Base-by-base conservation (phyloP, 371 early-diverging fungal species). In the Rhizopus sp. region DNA sequence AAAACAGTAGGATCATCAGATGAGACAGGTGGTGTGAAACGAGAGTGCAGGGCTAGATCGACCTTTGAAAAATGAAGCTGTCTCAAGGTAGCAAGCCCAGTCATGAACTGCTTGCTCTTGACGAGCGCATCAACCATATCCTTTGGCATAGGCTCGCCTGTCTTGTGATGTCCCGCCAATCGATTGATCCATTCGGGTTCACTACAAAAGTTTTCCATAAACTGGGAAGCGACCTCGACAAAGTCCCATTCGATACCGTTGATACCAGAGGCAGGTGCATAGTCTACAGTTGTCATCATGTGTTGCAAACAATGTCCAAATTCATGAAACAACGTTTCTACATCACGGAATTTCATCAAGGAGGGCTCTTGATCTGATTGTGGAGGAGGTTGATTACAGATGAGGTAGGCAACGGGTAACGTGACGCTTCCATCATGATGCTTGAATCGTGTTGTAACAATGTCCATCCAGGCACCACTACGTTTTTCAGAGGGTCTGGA, bases 381-480 rank as follows among this genome's bases (percentile, higher is more conserved):
- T n/a, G 88, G 86, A 23, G 81, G 66, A 2, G 85, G 77, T 54
- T 85, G 85, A 51, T 87, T 87, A 67, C 88, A 87, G 54, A 85
- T 77, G 53, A 87, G 66, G 60, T 87, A 85, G n/a, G 85, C 85
- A 45, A 81, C 82, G 13, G 87, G 88, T 3, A 85, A 64, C 0
- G 83, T 78, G 0, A 81, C 72, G 4, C 73, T 35, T 46, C 77
- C 63, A 58, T 73, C 34, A 4, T 31, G 4, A 57, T 78, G 72
- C 46, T 88, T 85, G 62, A 76, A 71, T 16, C 86, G 69, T 0
- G 83, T 79, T 0, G 84, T 81, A 23, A 86, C 87, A 6, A 87
- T 75, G 53, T 86, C 82, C 89, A 91, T 88, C 93, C 91, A 91
- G 1, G 83, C 84, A 51, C 90, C 90, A 29, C 80, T 78, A 32